phyloP scores from a whole-genome alignment of 352 stramenopile genomes.

The Globisporangium echinulatum region DNA sequence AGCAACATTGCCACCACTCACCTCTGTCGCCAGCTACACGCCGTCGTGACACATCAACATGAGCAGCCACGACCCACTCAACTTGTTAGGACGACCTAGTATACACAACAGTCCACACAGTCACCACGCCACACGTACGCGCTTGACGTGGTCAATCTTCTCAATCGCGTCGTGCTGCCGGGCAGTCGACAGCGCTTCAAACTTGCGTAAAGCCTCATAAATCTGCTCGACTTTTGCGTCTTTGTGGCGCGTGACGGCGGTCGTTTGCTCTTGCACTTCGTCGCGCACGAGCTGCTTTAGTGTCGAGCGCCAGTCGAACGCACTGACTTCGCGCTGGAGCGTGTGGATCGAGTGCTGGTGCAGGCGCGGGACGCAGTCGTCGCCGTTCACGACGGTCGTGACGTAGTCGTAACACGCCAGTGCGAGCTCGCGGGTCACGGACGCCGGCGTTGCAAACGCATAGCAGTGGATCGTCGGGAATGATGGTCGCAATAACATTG shows the following conservation, averaged over 20 bases:
- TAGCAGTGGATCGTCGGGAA: constrained; percentile 55
- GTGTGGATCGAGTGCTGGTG: constrained; percentile 68
- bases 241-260: constrained; percentile 33
- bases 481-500: constrained; percentile 36
- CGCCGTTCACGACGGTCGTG: constrained; percentile 68
- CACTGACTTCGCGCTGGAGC: constrained; percentile 55
- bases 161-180: constrained; percentile 39
- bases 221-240: constrained; percentile 44
- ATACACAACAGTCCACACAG: too few species aligned
- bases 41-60: not conserved
- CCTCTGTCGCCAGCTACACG: constrained; percentile 28
- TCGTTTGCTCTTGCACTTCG: constrained; percentile 54
- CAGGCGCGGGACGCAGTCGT: constrained; percentile 77
- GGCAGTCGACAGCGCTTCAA: constrained; percentile 36
- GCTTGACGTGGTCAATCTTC: constrained; percentile 47
- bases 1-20: not conserved
- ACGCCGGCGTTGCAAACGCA: constrained; percentile 66
- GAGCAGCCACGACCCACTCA: not conserved
- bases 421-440: constrained; percentile 58
- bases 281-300: constrained; percentile 53
- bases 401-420: constrained; percentile 46
- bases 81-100: not conserved
- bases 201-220: constrained; percentile 27
- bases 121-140: constrained; percentile 9
- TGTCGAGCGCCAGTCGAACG: constrained; percentile 59